A percentile compares a stretch with the other conserved stretches of the same genome.
These are phyloP conservation scores for Penicillium robsamsonii DNA, from an alignment of 495 filamentous ascomycete genomes.

Conservation along the genomic window DNA sequence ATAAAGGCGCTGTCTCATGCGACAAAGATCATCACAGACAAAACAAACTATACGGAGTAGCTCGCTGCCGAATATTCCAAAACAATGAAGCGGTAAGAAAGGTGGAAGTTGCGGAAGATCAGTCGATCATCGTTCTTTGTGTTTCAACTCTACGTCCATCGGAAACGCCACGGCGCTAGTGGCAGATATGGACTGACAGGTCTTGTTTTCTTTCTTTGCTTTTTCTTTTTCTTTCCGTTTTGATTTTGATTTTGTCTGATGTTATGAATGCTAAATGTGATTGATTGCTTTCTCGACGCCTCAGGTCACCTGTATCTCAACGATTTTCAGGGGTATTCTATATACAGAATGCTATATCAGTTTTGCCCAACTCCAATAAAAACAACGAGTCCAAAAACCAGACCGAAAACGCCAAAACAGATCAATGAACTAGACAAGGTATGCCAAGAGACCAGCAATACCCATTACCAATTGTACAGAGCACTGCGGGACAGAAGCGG, in stretches of 20 bases:
- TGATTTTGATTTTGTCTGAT: not conserved
- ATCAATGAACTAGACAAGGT: constrained; percentile 15
- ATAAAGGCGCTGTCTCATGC: constrained; percentile 4
- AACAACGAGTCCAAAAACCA: not conserved
- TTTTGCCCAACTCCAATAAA: constrained; percentile 3
- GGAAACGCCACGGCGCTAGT: not conserved
- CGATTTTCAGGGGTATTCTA: constrained; percentile 12
- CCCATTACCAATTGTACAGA: constrained; percentile 19
- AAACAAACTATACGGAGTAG: not conserved
- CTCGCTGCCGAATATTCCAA: constrained; percentile 1
- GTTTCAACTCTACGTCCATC: constrained; percentile 3
- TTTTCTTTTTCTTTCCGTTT: not conserved
- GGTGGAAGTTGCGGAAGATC: not conserved
- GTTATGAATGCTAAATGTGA: not conserved
- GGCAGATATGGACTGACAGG: not conserved
- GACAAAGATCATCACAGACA: constrained; percentile 4
- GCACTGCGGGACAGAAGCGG: constrained; percentile 17
- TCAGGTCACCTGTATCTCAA: constrained; percentile 6
- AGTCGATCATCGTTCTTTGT: constrained; percentile 6
- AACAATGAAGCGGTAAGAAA: constrained; percentile 5
- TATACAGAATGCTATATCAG: constrained; percentile 8
- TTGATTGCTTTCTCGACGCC: constrained; percentile 1
- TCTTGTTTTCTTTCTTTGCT: not conserved
- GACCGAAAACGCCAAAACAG: not conserved
- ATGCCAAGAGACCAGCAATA: constrained; percentile 17